A percentile compares a stretch with the other conserved stretches of the same genome.
These are phyloP conservation scores for Gnomoniopsis sp. DNA, from an alignment of 2,329 filamentous ascomycete species.

Conservation along the genomic window DNA sequence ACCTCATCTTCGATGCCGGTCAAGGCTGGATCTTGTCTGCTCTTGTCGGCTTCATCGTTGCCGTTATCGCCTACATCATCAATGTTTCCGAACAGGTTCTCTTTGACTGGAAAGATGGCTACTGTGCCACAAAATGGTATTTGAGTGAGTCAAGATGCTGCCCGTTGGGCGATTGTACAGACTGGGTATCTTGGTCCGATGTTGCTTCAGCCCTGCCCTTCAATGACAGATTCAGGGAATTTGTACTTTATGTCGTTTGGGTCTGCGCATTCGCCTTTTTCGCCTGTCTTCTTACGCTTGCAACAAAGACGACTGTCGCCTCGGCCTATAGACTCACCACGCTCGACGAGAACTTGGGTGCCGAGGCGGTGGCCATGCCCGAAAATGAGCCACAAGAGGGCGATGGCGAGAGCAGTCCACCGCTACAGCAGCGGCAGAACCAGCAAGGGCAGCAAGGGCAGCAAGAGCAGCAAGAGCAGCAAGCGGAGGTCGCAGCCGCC, in stretches of 20 bases:
- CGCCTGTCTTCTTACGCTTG: constrained; percentile 77
- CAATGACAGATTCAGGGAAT: constrained; percentile 66
- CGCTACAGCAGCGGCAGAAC: constrained; percentile 9
- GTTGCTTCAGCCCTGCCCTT: constrained; percentile 42
- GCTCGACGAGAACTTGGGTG: constrained; percentile 87
- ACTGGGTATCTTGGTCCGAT: constrained; percentile 56
- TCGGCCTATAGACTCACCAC: constrained; percentile 84
- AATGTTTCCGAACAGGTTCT: constrained; percentile 81
- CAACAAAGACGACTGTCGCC: constrained; percentile 91
- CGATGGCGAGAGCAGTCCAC: constrained; percentile 41
- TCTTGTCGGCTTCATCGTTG: constrained; percentile 81
- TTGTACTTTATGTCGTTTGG: constrained; percentile 67
- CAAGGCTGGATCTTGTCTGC: constrained; percentile 95
- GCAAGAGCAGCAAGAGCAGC: constrained; percentile 29
- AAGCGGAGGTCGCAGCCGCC: constrained; percentile 33
- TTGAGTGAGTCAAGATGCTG: constrained; percentile 65
- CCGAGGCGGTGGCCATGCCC: constrained; percentile 44
- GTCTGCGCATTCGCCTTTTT: constrained; percentile 67
- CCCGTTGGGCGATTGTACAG: constrained; percentile 52
- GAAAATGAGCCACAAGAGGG: constrained; percentile 39
- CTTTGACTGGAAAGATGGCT: constrained; percentile 90
- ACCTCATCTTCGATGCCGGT: constrained; percentile 75
- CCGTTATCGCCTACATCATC: constrained; percentile 81
- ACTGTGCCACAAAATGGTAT: constrained; percentile 71
- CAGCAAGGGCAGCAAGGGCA: constrained; percentile 25